phyloP scores from a whole-genome alignment of 192 early-diverging fungal genomes.

The Mortierella antarctica region DNA sequence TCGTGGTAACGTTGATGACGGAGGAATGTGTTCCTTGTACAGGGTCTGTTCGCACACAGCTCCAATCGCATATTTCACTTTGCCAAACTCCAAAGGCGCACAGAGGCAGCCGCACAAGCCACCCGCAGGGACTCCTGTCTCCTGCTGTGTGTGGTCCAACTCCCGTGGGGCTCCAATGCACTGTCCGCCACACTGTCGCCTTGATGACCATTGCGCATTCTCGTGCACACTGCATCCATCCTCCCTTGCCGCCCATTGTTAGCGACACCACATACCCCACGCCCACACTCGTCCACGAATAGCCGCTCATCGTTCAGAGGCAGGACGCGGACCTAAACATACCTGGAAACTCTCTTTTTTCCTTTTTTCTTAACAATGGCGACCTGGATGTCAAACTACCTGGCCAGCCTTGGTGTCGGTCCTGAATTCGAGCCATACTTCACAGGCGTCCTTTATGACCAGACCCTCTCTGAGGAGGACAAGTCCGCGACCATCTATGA shows the following conservation, averaged over 20 bases:
- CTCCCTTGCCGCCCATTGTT: neutral
- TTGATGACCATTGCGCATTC: too few species aligned
- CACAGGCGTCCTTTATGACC: conserved; percentile 29
- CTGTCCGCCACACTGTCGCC: too few species aligned
- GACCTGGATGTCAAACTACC: conserved; percentile 46
- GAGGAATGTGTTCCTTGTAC: too few species aligned
- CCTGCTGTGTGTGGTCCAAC: too few species aligned
- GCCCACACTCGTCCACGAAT: neutral
- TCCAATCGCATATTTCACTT: too few species aligned
- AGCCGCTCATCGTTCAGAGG: neutral
- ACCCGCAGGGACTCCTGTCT: too few species aligned
- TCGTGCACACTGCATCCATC: neutral
- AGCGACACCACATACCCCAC: neutral
- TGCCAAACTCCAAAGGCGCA: too few species aligned
- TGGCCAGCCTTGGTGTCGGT: conserved; percentile 36
- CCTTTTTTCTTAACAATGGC: conserved; percentile 12
- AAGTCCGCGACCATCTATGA: conserved; percentile 41
- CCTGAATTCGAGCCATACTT: conserved; percentile 43
- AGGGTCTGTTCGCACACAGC: too few species aligned
- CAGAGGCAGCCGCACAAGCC: too few species aligned
- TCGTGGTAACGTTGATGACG: too few species aligned
- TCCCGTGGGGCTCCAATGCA: too few species aligned
- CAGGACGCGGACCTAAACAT: neutral
- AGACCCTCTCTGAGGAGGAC: conserved; percentile 40
- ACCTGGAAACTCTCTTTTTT: neutral